Percentiles rank a stretch among this genome's conserved stretches.
These are phyloP conservation scores for Pythium biforme DNA, from an alignment of 352 stramenopile species.

Conservation along the genomic window DNA sequence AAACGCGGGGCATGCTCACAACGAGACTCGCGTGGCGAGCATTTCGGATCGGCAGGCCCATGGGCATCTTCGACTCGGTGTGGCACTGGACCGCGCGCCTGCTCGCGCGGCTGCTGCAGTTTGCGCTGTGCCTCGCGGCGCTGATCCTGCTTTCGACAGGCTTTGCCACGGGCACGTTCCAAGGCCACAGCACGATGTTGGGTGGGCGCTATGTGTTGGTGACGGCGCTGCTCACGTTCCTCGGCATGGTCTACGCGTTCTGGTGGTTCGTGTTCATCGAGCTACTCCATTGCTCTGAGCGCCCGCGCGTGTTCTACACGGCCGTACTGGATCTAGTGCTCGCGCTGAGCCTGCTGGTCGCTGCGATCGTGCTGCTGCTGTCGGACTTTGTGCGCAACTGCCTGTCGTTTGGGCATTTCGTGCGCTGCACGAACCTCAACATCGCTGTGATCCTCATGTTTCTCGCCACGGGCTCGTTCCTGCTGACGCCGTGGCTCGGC, in stretches of 20 bases:
- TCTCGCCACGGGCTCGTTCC: constrained; percentile 17
- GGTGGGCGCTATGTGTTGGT: constrained; percentile 24
- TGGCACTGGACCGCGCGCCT: constrained; percentile 24
- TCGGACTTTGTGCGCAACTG: constrained; percentile 29
- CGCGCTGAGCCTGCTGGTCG: constrained; percentile 18
- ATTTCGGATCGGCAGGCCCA: constrained; percentile 8
- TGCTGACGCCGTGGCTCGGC: constrained; percentile 22
- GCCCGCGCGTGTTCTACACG: constrained; percentile 17
- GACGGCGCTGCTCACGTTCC: constrained; percentile 23
- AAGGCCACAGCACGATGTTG: constrained; percentile 18
- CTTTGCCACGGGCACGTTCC: constrained; percentile 26
- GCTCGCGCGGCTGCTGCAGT: constrained; percentile 18
- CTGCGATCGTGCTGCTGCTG: constrained; percentile 25
- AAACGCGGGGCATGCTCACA: constrained; percentile 8
- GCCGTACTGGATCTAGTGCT: constrained; percentile 21
- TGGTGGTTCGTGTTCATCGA: constrained; percentile 29
- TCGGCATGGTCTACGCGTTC: constrained; percentile 24
- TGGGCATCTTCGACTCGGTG: constrained; percentile 25
- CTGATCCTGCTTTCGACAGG: constrained; percentile 25
- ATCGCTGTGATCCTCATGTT: constrained; percentile 23
- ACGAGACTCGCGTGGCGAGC: constrained; percentile 15
- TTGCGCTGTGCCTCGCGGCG: constrained; percentile 23
- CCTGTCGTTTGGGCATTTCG: constrained; percentile 24
- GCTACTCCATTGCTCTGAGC: constrained; percentile 17
- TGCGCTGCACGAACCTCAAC: constrained; percentile 29